phyloP scores from a whole-genome alignment of 179 eudicot species.

The Amaranthus tricolor region DNA sequence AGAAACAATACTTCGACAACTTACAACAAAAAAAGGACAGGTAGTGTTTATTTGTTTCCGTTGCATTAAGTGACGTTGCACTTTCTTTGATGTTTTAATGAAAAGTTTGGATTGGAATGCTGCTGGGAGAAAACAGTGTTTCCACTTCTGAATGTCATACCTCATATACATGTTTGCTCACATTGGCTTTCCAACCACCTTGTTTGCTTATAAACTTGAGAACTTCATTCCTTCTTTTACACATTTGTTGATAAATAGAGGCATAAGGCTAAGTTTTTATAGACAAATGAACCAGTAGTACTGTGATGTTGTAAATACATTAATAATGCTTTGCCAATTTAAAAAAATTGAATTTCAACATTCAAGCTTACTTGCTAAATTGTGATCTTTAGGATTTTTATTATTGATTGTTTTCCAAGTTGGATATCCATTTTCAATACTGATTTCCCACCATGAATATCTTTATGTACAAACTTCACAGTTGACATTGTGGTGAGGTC shows the following conservation, averaged over 20 bases:
- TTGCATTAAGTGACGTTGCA: neutral
- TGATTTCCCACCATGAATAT: neutral
- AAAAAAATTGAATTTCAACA: neutral
- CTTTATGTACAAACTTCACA: neutral
- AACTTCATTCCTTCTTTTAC: neutral
- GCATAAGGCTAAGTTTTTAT: neutral
- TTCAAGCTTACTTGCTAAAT: neutral
- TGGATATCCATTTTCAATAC: neutral
- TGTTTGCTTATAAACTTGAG: neutral
- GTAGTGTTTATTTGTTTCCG: constrained; percentile 32
- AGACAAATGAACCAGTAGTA: neutral
- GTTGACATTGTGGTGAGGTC: neutral
- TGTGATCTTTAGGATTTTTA: neutral
- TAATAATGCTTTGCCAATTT: neutral
- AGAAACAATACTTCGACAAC: constrained; percentile 95
- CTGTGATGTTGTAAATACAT: neutral
- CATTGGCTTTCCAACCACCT: neutral
- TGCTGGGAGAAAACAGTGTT: neutral
- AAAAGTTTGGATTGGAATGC: neutral
- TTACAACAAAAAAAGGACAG: constrained; percentile 98
- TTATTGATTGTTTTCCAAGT: constrained; percentile 4
- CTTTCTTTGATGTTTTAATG: neutral
- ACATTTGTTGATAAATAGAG: neutral
- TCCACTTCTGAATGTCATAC: neutral
- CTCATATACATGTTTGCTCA: neutral